A percentile compares a stretch with the other conserved stretches of the same genome.
These are phyloP conservation scores for Suhomyces coccinellae DNA, from an alignment of 1,139 yeast species.

Conservation along the genomic window DNA sequence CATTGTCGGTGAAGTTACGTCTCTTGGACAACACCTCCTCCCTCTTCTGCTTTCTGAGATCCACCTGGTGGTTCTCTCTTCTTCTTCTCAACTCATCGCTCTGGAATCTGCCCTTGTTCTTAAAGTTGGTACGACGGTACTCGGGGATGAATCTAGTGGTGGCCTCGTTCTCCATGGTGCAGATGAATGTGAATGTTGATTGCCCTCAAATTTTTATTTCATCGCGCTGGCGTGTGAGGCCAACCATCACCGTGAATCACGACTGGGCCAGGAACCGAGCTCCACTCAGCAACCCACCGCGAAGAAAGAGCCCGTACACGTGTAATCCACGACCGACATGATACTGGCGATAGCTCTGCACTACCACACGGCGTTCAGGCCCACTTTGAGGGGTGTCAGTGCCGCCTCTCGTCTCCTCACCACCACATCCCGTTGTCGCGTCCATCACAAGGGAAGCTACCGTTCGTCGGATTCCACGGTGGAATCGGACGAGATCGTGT, in stretches of 20 bases:
- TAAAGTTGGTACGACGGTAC: slow-evolving; percentile 94
- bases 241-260: not conserved
- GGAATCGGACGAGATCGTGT: slow-evolving; percentile 43
- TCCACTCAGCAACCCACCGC: not conserved
- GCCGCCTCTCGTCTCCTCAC: not conserved
- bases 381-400: no score
- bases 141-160: slow-evolving; percentile 91
- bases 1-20: slow-evolving; percentile 60
- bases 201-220: slow-evolving; percentile 7
- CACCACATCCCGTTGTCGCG: not conserved
- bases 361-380: not conserved
- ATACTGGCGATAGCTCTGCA: not conserved
- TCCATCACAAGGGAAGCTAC: slow-evolving; percentile 12
- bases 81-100: slow-evolving; percentile 97
- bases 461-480: slow-evolving; percentile 33
- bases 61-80: slow-evolving; percentile 97
- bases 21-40: slow-evolving; percentile 94
- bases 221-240: slow-evolving; percentile 9
- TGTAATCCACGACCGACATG: not conserved
- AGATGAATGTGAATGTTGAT: slow-evolving; percentile 2
- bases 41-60: slow-evolving; percentile 92
- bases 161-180: slow-evolving; percentile 70
- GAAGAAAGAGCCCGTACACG: no score
- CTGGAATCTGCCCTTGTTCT: slow-evolving; percentile 91
- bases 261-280: not conserved